Base-by-base conservation (phyloP, 1,139 yeast species). In the Taiozyma sp. region DNA sequence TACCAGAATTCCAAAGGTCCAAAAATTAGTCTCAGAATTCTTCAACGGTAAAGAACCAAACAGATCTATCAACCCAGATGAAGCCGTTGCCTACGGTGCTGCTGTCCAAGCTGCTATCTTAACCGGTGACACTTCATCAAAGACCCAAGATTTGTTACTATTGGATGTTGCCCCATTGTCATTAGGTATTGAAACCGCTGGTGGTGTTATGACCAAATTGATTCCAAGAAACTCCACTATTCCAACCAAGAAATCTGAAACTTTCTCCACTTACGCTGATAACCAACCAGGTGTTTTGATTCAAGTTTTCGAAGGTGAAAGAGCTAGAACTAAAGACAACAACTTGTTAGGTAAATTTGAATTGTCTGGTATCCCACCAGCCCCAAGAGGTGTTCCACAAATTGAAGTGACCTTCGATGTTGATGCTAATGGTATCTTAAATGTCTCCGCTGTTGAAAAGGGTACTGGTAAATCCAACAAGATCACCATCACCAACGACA, bases 311-410 rank as follows among this genome's bases (percentile, higher is more conserved):
- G 96, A 88, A 78, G 96, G 96, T 82, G 96, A 88, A 80, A 86
- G 96, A 79, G 89, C 92, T 69, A 81, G 84, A 75, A 87, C 96
- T 62, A 86, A 88, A 82, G 96, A 89, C 79, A 88, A 88, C 87
- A 89, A 88, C 83, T 76, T 88, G 74, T 86, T 88, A 70, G 96
- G 96, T 78, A 88, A 88, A 83, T 88, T 89, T 75, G 93, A 91
- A 73, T 83, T 88, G 69, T 78, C 91, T 66, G 96, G 96, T 72
- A 88, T 88, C 62, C 96, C 96, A 70, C 96, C 96, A 67, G 96
- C 96, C 57, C 96, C 96, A 74, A 89, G 93, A 79, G 96, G 96
- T 80, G 96, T 88, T 61, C 96, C 96, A 69, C 95, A 88, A 79
- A 87, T 88, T 67, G 96, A 88, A 80, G 96, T 88, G 65, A 87